Percentiles rank a stretch among this genome's conserved stretches.
These are phyloP conservation scores for Exserohilum rostratum DNA, from an alignment of 2,329 filamentous ascomycete species.

Conservation along the genomic window DNA sequence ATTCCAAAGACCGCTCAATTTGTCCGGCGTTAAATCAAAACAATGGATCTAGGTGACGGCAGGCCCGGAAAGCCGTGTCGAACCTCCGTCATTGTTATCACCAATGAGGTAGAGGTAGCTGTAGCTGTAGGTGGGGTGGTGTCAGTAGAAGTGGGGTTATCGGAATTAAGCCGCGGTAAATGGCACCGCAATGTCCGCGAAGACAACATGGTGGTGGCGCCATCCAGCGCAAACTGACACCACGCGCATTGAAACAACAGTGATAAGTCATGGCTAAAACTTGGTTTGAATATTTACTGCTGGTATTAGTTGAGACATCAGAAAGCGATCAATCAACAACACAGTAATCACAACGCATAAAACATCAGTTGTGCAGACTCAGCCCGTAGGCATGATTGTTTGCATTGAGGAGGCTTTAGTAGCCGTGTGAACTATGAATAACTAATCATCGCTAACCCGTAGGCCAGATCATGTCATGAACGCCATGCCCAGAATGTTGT, in stretches of 20 bases:
- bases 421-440: conserved; percentile 40
- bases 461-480: conserved; percentile 35
- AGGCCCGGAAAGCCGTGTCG: neutral
- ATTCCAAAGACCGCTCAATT: neutral
- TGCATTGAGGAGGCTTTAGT: conserved; percentile 35
- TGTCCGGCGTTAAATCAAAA: neutral
- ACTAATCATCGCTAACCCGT: conserved; percentile 23
- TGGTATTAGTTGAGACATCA: neutral
- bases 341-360: neutral
- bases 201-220: neutral
- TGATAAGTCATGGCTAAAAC: neutral
- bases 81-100: neutral
- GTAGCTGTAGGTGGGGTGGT: conserved; percentile 12
- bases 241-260: neutral
- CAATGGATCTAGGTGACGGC: neutral
- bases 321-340: neutral
- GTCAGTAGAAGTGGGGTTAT: conserved; percentile 15
- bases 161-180: conserved; percentile 12
- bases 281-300: no score
- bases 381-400: conserved; percentile 40
- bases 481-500: conserved; percentile 38
- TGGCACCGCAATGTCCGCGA: neutral
- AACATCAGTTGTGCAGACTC: conserved; percentile 23
- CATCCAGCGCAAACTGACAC: neutral
- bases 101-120: neutral